phyloP scores from a whole-genome alignment of 768 basidiomycete species.

The Pleurotus eryngii region DNA sequence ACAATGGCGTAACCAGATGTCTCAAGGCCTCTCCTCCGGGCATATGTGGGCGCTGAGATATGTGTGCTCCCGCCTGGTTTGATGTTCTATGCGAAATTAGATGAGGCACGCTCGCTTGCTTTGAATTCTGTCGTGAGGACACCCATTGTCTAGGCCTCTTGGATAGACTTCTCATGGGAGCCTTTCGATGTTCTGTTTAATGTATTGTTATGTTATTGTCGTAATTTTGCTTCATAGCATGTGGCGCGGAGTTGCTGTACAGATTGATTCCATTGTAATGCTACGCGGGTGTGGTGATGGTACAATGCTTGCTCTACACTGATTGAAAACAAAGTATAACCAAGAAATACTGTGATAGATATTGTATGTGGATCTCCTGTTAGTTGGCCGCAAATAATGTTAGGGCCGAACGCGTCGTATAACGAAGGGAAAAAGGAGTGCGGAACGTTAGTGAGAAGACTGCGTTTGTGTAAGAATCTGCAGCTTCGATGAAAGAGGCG shows the following conservation, averaged over 20 bases:
- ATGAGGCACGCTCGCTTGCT: no score
- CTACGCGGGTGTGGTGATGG: neutral
- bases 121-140: neutral
- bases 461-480: neutral
- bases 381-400: neutral
- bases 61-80: no score
- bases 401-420: no score
- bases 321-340: neutral
- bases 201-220: neutral
- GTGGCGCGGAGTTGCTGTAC: no score
- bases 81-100: no score
- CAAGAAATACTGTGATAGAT: constrained; percentile 3
- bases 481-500: neutral
- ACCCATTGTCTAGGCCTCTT: neutral
- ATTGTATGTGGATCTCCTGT: neutral
- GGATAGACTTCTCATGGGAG: neutral
- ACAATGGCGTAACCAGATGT: no score
- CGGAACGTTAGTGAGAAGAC: neutral
- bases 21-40: no score
- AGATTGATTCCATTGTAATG: neutral
- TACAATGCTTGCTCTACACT: constrained; percentile 2
- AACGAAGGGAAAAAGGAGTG: no score
- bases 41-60: no score
- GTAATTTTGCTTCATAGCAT: constrained; percentile 2
- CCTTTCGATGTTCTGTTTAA: neutral